Conservation (phyloP, 2,329 filamentous ascomycete species). For the Lasiodiplodia sp. region DNA sequence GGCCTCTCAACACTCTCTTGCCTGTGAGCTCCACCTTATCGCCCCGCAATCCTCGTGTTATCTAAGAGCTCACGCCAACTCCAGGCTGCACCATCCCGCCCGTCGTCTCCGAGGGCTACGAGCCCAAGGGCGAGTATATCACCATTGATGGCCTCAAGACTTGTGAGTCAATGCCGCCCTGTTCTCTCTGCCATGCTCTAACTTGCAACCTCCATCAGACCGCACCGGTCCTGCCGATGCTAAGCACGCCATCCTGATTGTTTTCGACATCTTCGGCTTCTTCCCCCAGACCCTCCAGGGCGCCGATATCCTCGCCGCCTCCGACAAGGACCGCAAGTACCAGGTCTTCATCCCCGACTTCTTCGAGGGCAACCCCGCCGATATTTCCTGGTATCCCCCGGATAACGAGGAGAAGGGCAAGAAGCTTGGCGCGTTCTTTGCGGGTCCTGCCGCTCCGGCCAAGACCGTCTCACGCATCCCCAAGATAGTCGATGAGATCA, state of each 20-base stretch:
- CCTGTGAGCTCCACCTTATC: constrained; percentile 27
- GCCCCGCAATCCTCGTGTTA: background rate
- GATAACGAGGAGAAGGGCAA: constrained; percentile 66
- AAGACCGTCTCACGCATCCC: constrained; percentile 64
- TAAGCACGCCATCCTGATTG: constrained; percentile 63
- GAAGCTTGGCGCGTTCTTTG: constrained; percentile 67
- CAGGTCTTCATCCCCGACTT: constrained; percentile 91
- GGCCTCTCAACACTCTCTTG: constrained; percentile 30
- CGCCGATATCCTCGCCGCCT: constrained; percentile 67
- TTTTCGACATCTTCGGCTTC: constrained; percentile 71
- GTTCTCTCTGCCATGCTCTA: constrained; percentile 1
- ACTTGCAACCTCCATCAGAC: constrained; percentile 46
- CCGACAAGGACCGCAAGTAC: constrained; percentile 75
- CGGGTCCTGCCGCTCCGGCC: constrained; percentile 63
- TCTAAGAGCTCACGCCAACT: background rate
- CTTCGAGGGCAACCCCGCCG: constrained; percentile 78
- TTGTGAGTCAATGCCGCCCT: constrained; percentile 47
- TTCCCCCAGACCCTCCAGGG: constrained; percentile 69
- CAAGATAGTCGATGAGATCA: constrained; percentile 62
- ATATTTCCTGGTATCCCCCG: constrained; percentile 67
- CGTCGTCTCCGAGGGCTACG: constrained; percentile 58
- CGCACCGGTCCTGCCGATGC: constrained; percentile 64
- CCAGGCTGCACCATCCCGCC: constrained; percentile 59
- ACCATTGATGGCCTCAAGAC: constrained; percentile 68
- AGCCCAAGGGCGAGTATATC: constrained; percentile 65